Evolutionary conservation across 2,329 filamentous ascomycete genomes (phyloP), one percentile per base, ranked within the genome.

Genomic region (Aspergillus tanneri): DNA sequence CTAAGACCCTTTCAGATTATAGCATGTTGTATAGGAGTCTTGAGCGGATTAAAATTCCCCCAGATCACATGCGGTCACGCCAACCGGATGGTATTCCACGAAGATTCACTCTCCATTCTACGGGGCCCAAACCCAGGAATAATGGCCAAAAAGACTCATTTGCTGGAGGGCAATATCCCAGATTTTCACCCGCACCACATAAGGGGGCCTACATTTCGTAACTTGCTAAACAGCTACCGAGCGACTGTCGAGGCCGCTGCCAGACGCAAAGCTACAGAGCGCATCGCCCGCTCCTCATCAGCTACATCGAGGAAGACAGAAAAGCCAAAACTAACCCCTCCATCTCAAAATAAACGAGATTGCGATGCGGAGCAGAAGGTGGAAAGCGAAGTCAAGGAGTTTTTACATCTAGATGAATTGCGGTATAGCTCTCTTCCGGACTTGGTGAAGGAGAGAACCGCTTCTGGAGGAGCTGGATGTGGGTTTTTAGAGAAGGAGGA

Each of bases 391-490:
- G 27, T 62, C 62, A 28, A 45, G 61, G 24, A 43, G 5, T 71
- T 67, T 21, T 25, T 67, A 6, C 40, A 61, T 24, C 51, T 73
- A 21, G 71, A 74, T 54, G 37, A 43, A 8, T 72, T 68, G 65
- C 61, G 72, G 23, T 75, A 72, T 55, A 60, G 62, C 19, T 52
- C 28, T 10, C 49, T 74, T 14, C 69, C 70, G 0, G 43, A 23
- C 6, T 16, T 47, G 2, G 19, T 72, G 21, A 51, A 47, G 23
- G 46, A 47, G 39, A 44, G 61, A 25, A 52, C 45, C 36, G 30
- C 39, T 28, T 4, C 11, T 22, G 38, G 52, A 21, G 21, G 46
- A 25, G 45, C 58, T 39, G 52, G 47, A 11, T 44, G 38, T 10
- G 43, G 41, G 5, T 59, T 56, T 45, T 40, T 73, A 6, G 56